Evolutionary conservation across 352 stramenopile genomes (phyloP).

Genomic region (Phytophthora tubulina): DNA sequence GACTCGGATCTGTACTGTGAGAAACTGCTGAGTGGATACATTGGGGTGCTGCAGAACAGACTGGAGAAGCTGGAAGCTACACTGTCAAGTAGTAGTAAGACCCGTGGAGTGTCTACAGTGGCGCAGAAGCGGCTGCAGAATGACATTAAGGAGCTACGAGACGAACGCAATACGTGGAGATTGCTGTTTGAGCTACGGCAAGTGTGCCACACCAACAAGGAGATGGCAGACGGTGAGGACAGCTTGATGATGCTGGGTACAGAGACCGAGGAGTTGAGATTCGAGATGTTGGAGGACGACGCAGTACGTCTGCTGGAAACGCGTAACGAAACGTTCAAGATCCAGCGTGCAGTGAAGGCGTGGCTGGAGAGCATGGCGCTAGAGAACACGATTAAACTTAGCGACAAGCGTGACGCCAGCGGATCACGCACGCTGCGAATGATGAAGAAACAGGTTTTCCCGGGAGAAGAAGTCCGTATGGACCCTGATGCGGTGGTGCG

Average conservation of each 20-base stretch:
- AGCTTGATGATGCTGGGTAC: conserved; percentile 52
- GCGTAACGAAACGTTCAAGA: conserved; percentile 70
- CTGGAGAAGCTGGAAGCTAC: conserved; percentile 63
- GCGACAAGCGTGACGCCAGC: conserved; percentile 59
- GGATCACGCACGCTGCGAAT: conserved; percentile 73
- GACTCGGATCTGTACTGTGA: conserved; percentile 81
- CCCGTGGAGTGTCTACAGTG: conserved; percentile 21
- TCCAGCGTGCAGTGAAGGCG: conserved; percentile 74
- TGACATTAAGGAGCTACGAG: conserved; percentile 69
- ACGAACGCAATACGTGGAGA: conserved; percentile 89
- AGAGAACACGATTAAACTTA: conserved; percentile 70
- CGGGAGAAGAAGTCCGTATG: conserved; percentile 52
- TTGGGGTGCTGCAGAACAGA: conserved; percentile 75
- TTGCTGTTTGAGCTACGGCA: conserved; percentile 78
- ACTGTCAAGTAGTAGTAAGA: conserved; percentile 30
- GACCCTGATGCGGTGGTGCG: conserved; percentile 79
- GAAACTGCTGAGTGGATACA: conserved; percentile 79
- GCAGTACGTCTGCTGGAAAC: conserved; percentile 70
- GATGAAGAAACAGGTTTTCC: conserved; percentile 60
- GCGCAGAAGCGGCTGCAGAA: conserved; percentile 52
- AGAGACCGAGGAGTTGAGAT: conserved; percentile 57
- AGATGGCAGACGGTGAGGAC: conserved; percentile 42
- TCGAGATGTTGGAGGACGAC: conserved; percentile 86
- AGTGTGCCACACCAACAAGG: conserved; percentile 55
- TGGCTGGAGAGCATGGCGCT: conserved; percentile 88